Conservation (phyloP, 768 basidiomycete genomes). For the Tulasnella sp. region DNA sequence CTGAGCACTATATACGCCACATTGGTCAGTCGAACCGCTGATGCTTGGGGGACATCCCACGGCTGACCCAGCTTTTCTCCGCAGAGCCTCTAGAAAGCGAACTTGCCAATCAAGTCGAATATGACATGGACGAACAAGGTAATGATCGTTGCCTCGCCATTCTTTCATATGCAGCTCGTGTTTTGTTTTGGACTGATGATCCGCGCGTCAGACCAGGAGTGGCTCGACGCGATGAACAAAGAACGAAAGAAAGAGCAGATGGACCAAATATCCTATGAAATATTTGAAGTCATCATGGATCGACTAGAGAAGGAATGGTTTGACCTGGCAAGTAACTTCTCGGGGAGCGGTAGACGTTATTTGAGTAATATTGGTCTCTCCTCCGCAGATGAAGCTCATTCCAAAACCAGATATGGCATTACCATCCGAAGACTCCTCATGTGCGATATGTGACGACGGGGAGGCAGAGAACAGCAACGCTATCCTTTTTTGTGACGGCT, state of each 20-base stretch:
- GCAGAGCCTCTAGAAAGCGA: conserved; percentile 88
- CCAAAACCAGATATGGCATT: conserved; percentile 80
- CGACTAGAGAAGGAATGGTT: conserved; percentile 99
- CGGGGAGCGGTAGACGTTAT: background rate
- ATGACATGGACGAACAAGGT: conserved; percentile 99
- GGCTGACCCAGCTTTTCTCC: conserved; percentile 3
- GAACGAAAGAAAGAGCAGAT: conserved; percentile 70
- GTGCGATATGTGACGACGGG: conserved; percentile 94
- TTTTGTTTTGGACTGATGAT: background rate
- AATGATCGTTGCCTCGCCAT: conserved; percentile 17
- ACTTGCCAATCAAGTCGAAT: conserved; percentile 86
- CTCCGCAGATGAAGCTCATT: conserved; percentile 72
- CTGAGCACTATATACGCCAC: conserved; percentile 83
- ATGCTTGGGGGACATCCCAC: background rate
- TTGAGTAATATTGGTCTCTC: background rate
- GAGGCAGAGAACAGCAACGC: conserved; percentile 99
- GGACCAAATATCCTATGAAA: conserved; percentile 64
- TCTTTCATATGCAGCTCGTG: background rate
- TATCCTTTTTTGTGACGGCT: conserved; percentile 98
- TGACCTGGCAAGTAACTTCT: conserved; percentile 50
- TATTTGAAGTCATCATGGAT: conserved; percentile 96
- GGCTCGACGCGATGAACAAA: conserved; percentile 76
- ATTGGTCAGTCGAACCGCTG: conserved; percentile 46
- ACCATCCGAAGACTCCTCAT: conserved; percentile 91
- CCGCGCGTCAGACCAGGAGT: conserved; percentile 63